Conservation (phyloP, 1,139 yeast species). For the Diutina mesorugosa region DNA sequence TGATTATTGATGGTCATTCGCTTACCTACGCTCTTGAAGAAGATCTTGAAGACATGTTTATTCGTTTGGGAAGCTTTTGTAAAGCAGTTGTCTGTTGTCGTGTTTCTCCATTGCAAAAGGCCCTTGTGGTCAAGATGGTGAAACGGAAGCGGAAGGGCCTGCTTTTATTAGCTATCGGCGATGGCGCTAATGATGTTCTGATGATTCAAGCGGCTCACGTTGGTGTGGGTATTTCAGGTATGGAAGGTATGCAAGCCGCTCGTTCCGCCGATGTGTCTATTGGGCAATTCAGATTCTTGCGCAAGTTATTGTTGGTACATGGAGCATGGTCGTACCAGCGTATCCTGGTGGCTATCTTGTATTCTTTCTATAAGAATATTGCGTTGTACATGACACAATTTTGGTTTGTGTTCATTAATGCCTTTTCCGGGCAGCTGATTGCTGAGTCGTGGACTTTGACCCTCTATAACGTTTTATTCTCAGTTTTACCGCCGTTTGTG, state of each 20-base stretch:
- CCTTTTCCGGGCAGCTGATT: constrained; percentile 90
- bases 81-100: constrained; percentile 93
- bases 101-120: constrained; percentile 95
- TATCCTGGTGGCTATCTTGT: constrained; percentile 80
- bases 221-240: constrained; percentile 96
- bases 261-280: constrained; percentile 95
- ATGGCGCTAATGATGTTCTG: constrained; percentile 96
- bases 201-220: constrained; percentile 99
- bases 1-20: constrained; percentile 90
- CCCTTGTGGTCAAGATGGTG: constrained; percentile 87
- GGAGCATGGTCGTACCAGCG: constrained; percentile 98
- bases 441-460: constrained; percentile 98
- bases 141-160: constrained; percentile 62
- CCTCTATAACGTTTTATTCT: constrained; percentile 87
- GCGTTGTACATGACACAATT: constrained; percentile 95
- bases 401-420: constrained; percentile 91
- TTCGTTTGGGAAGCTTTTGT: constrained; percentile 75
- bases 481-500: constrained; percentile 92
- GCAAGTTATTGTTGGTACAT: constrained; percentile 77
- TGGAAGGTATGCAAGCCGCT: constrained; percentile 99
- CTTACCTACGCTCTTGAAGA: constrained; percentile 73
- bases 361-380: constrained; percentile 91
- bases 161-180: constrained; percentile 85
- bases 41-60: constrained; percentile 64
- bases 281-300: constrained; percentile 85